Conservation (phyloP, 2,329 filamentous ascomycete genomes). For the Ascochyta fabae region DNA sequence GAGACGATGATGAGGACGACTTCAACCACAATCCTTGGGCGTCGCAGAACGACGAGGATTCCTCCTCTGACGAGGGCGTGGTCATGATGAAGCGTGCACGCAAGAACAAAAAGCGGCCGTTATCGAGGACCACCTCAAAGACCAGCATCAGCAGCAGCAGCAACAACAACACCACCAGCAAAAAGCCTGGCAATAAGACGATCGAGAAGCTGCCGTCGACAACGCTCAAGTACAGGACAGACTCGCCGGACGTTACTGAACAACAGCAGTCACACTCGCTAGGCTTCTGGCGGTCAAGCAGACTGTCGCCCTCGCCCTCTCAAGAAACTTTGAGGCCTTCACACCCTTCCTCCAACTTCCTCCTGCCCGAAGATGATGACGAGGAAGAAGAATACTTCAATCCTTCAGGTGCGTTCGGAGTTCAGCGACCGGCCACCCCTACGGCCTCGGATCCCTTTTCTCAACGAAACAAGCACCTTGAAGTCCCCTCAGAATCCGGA, state of each 20-base stretch:
- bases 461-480: conserved; percentile 24
- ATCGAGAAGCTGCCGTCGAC: conserved; percentile 89
- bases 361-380: conserved; percentile 66
- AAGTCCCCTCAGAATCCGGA: conserved; percentile 33
- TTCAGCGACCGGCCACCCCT: conserved; percentile 43
- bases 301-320: conserved; percentile 75
- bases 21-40: conserved; percentile 51
- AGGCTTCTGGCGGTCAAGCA: conserved; percentile 54
- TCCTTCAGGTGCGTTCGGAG: conserved; percentile 47
- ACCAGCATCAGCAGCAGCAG: conserved; percentile 57
- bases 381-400: conserved; percentile 55
- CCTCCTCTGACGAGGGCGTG: conserved; percentile 73
- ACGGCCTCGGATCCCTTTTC: conserved; percentile 41
- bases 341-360: conserved; percentile 69
- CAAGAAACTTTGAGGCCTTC: conserved; percentile 81
- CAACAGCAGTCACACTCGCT: conserved; percentile 52
- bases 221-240: conserved; percentile 81
- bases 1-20: conserved; percentile 68
- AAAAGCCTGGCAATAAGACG: conserved; percentile 71
- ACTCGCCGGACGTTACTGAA: conserved; percentile 72
- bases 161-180: conserved; percentile 54
- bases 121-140: conserved; percentile 62
- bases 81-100: conserved; percentile 80
- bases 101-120: conserved; percentile 52
- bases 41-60: conserved; percentile 54